phyloP scores from a whole-genome alignment of 495 filamentous ascomycete genomes.

The Aspergillus mulundensis region DNA sequence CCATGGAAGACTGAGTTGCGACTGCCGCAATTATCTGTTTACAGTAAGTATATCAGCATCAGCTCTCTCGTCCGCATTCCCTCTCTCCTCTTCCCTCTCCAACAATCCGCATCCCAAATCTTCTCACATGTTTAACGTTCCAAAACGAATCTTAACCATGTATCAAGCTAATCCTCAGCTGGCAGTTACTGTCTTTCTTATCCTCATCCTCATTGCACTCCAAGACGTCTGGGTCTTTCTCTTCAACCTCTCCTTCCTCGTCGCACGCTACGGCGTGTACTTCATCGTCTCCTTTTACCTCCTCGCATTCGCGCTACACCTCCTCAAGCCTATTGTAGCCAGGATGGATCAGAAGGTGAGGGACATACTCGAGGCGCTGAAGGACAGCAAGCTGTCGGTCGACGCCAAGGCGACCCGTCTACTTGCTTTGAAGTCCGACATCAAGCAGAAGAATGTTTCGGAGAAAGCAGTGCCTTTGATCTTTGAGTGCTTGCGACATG shows the following conservation, averaged over 20 bases:
- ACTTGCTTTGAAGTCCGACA: slow-evolving; percentile 71
- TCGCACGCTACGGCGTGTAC: slow-evolving; percentile 1
- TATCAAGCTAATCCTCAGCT: neutral
- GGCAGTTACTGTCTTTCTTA: neutral
- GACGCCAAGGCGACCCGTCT: slow-evolving; percentile 69
- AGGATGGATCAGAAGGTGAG: slow-evolving; percentile 45
- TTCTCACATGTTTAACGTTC: neutral
- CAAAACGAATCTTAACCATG: neutral
- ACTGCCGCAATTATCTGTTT: slow-evolving; percentile 8
- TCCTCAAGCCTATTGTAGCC: slow-evolving; percentile 8
- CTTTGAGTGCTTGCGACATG: slow-evolving; percentile 67
- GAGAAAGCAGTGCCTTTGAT: slow-evolving; percentile 65
- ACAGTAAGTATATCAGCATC: neutral
- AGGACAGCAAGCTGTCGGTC: slow-evolving; percentile 59
- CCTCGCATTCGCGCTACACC: slow-evolving; percentile 7
- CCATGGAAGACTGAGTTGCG: slow-evolving; percentile 2
- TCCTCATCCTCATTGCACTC: neutral
- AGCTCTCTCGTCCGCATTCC: neutral
- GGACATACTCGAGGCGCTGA: slow-evolving; percentile 62
- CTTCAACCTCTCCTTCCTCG: neutral
- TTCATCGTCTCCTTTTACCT: slow-evolving; percentile 9
- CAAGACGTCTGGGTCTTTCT: neutral
- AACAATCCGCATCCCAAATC: neutral
- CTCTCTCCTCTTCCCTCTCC: slow-evolving; percentile 1
- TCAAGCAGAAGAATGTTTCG: slow-evolving; percentile 84